A percentile compares a stretch with the other conserved stretches of the same genome.
Evolutionary conservation across 2,329 filamentous ascomycete genomes (phyloP).

Genomic region (Cladosporium sp.): DNA sequence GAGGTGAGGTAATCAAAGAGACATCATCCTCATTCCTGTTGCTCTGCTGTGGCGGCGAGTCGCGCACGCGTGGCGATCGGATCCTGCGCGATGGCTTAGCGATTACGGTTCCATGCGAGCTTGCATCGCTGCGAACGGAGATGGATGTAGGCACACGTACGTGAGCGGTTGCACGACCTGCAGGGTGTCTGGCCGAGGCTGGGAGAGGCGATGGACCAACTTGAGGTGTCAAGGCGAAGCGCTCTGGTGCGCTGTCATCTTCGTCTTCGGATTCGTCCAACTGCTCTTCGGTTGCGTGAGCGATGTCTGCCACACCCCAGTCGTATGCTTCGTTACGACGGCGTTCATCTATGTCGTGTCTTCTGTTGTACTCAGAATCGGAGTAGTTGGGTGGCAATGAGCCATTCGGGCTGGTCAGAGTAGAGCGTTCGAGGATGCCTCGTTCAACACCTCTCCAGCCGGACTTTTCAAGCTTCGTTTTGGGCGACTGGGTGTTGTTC

Average conservation of each 20-base stretch:
- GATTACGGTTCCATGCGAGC: constrained; percentile 10
- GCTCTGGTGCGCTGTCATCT: constrained; percentile 16
- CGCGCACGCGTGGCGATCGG: constrained; percentile 7
- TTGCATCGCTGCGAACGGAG: constrained; percentile 10
- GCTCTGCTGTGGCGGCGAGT: background rate
- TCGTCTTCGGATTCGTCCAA: constrained; percentile 28
- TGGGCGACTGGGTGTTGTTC: constrained; percentile 46
- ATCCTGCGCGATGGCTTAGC: constrained; percentile 13
- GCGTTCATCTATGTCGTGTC: constrained; percentile 15
- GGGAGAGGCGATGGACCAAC: background rate
- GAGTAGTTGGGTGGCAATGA: constrained; percentile 27
- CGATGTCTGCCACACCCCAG: constrained; percentile 17
- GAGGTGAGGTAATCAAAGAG: background rate
- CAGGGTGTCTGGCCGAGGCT: background rate
- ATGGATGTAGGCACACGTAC: constrained; percentile 10
- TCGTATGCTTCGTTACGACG: constrained; percentile 17
- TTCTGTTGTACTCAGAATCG: constrained; percentile 22
- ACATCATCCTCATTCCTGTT: background rate
- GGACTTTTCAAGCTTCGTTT: constrained; percentile 19
- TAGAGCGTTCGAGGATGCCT: constrained; percentile 19
- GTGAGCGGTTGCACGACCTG: background rate
- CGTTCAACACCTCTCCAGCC: constrained; percentile 12
- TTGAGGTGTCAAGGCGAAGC: constrained; percentile 7
- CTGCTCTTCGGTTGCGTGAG: constrained; percentile 21
- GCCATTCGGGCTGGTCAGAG: constrained; percentile 15